Conservation (phyloP, 352 stramenopile species). For the Pseudoperonospora humuli region DNA sequence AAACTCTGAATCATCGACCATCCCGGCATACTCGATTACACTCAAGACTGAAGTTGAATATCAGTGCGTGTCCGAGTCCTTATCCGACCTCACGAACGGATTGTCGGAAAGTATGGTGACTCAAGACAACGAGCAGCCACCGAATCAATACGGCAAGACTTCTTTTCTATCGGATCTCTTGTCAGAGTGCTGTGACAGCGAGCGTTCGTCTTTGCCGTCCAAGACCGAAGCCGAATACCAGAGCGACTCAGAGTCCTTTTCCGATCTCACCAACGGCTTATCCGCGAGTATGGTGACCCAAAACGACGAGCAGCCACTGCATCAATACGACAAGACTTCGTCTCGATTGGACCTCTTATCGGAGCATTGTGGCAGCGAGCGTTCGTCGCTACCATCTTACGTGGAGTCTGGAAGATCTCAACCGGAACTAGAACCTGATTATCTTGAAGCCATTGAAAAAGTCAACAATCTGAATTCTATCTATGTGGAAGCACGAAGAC, state of each 20-base stretch:
- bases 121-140: constrained; percentile 10
- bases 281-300: constrained; percentile 20
- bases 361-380: constrained; percentile 35
- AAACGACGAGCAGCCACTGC: constrained; percentile 9
- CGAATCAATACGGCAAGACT: constrained; percentile 28
- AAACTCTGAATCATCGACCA: constrained; percentile 18
- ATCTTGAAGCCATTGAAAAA: constrained; percentile 23
- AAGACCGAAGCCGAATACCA: constrained; percentile 6
- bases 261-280: constrained; percentile 21
- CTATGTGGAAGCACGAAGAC: constrained; percentile 21
- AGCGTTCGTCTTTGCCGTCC: constrained; percentile 26
- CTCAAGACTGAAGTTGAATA: constrained; percentile 5
- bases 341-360: constrained; percentile 59
- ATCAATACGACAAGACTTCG: constrained; percentile 29
- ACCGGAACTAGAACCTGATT: constrained; percentile 30
- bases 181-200: constrained; percentile 43
- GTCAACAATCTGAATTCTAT: constrained; percentile 8
- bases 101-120: constrained; percentile 21
- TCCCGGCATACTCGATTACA: constrained; percentile 12
- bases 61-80: constrained; percentile 8
- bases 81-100: constrained; percentile 24
- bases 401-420: constrained; percentile 20
- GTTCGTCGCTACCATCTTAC: constrained; percentile 25
- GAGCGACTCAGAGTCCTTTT: constrained; percentile 10
- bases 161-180: constrained; percentile 53